A percentile compares a stretch with the other conserved stretches of the same genome.
Evolutionary conservation across 331 rosid genomes (phyloP).

Genomic region (Saraca asoca): DNA sequence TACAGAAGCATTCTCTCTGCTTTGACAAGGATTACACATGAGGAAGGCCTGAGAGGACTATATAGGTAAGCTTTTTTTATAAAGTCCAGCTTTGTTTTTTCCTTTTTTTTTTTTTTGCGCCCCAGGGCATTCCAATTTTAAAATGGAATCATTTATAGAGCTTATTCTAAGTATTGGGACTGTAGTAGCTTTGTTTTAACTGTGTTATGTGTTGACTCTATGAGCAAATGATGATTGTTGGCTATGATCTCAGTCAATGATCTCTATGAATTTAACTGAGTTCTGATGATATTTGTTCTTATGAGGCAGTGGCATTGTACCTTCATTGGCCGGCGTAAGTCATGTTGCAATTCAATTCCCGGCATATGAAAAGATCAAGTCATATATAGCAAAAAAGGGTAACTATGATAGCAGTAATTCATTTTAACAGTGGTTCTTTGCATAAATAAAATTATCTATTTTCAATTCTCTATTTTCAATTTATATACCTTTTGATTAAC

Average conservation of each 20-base stretch:
- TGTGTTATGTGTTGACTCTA: too few species aligned
- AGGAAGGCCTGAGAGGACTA: slow-evolving; percentile 90
- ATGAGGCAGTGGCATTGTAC: slow-evolving; percentile 80
- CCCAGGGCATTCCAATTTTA: too few species aligned
- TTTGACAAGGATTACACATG: slow-evolving; percentile 73
- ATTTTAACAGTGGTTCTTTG: slow-evolving; percentile 11
- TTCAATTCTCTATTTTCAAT: too few species aligned
- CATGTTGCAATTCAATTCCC: slow-evolving; percentile 98
- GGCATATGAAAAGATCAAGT: slow-evolving; percentile 79
- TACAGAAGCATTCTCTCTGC: slow-evolving; percentile 86
- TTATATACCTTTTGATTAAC: slow-evolving; percentile 30
- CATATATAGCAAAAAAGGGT: slow-evolving; percentile 73
- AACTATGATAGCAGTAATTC: slow-evolving; percentile 9
- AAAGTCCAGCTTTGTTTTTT: too few species aligned
- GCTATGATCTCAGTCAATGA: too few species aligned
- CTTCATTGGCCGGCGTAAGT: slow-evolving; percentile 91
- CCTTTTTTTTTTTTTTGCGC: too few species aligned
- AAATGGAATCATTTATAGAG: too few species aligned
- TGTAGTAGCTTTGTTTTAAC: too few species aligned
- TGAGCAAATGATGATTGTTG: too few species aligned
- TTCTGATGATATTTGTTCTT: slow-evolving; percentile 34
- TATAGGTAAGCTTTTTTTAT: slow-evolving; percentile 59
- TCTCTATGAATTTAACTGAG: not conserved
- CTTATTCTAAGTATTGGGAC: too few species aligned
- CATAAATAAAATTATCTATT: too few species aligned